phyloP scores from a whole-genome alignment of 805 yeast genomes.

The Wickerhamomyces mucosus region DNA sequence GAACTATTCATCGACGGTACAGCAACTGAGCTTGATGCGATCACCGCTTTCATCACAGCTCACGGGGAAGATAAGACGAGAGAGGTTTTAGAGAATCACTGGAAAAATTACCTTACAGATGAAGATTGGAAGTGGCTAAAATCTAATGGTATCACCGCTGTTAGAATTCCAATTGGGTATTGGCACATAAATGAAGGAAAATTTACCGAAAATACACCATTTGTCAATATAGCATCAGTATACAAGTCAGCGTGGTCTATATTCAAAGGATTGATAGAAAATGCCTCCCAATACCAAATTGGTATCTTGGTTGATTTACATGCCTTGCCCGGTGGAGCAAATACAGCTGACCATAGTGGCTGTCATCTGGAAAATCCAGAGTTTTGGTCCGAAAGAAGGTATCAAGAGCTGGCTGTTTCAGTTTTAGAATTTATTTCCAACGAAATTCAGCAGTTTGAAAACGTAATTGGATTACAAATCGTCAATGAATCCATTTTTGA shows the following conservation, averaged over 20 bases:
- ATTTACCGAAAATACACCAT: conserved; percentile 53
- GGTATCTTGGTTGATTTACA: conserved; percentile 80
- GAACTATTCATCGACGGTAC: conserved; percentile 50
- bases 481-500: conserved; percentile 76
- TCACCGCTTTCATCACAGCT: conserved; percentile 35
- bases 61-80: conserved; percentile 48
- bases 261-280: conserved; percentile 44
- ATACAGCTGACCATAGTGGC: conserved; percentile 80
- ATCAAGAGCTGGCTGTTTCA: conserved; percentile 37
- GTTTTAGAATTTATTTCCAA: conserved; percentile 50
- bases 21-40: conserved; percentile 67
- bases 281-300: conserved; percentile 54
- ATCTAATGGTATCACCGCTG: conserved; percentile 60
- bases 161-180: conserved; percentile 86
- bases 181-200: conserved; percentile 72
- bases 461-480: conserved; percentile 74
- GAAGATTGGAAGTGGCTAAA: conserved; percentile 76
- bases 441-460: conserved; percentile 49
- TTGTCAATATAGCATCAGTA: conserved; percentile 41
- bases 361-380: conserved; percentile 46
- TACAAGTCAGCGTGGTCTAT: conserved; percentile 70
- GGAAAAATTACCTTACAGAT: conserved; percentile 50
- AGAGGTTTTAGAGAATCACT: conserved; percentile 49
- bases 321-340: conserved; percentile 90
- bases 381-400: conserved; percentile 45